A percentile compares a stretch with the other conserved stretches of the same genome.
Conservation (phyloP, 345 rosid genomes). For the Lagerstroemia speciosa region DNA sequence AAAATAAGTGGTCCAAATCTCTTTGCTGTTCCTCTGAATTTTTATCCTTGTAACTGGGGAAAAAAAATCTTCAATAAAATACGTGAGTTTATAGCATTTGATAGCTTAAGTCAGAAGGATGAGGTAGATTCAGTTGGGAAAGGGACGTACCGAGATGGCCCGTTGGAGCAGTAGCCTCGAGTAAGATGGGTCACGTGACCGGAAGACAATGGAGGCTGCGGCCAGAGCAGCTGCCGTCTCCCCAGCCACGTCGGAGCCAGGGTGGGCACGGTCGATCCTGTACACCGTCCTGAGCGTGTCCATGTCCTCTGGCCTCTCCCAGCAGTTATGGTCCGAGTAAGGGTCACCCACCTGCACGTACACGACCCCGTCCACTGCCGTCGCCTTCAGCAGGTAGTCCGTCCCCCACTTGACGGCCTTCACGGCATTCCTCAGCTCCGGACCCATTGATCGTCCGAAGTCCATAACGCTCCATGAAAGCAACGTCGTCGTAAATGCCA, state of each 20-base stretch:
- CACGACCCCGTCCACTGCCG: constrained; percentile 53
- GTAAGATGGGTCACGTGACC: constrained; percentile 74
- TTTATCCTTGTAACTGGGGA: too few relatives aligned
- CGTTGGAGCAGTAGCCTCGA: constrained; percentile 62
- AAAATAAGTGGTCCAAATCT: too few relatives aligned
- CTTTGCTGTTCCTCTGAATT: too few relatives aligned
- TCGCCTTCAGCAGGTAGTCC: constrained; percentile 77
- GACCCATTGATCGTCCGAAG: constrained; percentile 77
- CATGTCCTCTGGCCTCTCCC: constrained; percentile 98
- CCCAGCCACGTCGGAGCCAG: constrained; percentile 95
- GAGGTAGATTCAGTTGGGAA: background rate
- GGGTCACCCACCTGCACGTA: constrained; percentile 83
- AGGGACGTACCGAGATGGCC: constrained; percentile 55
- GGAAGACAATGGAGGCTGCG: constrained; percentile 88
- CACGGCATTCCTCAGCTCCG: constrained; percentile 58
- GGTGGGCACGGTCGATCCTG: constrained; percentile 61
- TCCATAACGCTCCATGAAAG: constrained; percentile 90
- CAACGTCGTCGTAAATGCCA: constrained; percentile 92
- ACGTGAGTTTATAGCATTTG: too few relatives aligned
- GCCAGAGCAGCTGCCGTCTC: constrained; percentile 97
- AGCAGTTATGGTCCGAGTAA: constrained; percentile 75
- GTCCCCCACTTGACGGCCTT: constrained; percentile 76
- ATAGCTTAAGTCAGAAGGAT: background rate
- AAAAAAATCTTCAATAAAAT: too few relatives aligned
- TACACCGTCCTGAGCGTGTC: constrained; percentile 75